These are phyloP conservation scores for Fusarium heterosporum DNA, from an alignment of 2,329 filamentous ascomycete genomes.

Conservation along the genomic window DNA sequence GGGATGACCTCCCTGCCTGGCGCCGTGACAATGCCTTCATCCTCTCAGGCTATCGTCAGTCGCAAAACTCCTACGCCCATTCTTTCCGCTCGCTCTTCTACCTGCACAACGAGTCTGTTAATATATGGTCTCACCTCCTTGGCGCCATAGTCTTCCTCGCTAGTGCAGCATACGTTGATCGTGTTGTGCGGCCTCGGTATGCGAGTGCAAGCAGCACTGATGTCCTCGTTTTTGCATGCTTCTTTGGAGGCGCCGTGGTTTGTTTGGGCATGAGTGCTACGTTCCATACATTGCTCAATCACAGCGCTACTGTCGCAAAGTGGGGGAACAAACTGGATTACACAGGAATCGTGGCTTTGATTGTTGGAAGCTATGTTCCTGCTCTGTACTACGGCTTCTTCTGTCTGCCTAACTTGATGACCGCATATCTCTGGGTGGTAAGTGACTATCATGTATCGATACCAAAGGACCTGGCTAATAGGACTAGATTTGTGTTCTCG, in stretches of 20 bases:
- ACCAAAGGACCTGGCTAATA: slow-evolving; percentile 31
- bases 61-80: slow-evolving; percentile 60
- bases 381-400: slow-evolving; percentile 89
- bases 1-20: slow-evolving; percentile 70
- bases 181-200: slow-evolving; percentile 73
- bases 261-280: slow-evolving; percentile 86
- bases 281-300: slow-evolving; percentile 87
- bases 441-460: slow-evolving; percentile 45
- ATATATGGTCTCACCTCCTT: slow-evolving; percentile 73
- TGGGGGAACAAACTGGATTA: slow-evolving; percentile 97
- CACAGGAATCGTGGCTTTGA: slow-evolving; percentile 90
- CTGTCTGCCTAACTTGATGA: slow-evolving; percentile 73
- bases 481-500: slow-evolving; percentile 79
- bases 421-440: slow-evolving; percentile 80
- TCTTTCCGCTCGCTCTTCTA: slow-evolving; percentile 63
- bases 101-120: slow-evolving; percentile 72
- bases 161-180: slow-evolving; percentile 65
- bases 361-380: slow-evolving; percentile 91
- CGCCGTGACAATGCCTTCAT: slow-evolving; percentile 71
- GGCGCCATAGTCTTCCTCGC: slow-evolving; percentile 71
- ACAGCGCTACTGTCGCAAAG: slow-evolving; percentile 79
- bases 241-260: slow-evolving; percentile 78
- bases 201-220: slow-evolving; percentile 70
- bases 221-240: slow-evolving; percentile 79
- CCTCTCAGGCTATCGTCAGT: slow-evolving; percentile 64